Evolutionary conservation across 2,329 filamentous ascomycete genomes (phyloP).

Genomic region (Talaromyces sp.): DNA sequence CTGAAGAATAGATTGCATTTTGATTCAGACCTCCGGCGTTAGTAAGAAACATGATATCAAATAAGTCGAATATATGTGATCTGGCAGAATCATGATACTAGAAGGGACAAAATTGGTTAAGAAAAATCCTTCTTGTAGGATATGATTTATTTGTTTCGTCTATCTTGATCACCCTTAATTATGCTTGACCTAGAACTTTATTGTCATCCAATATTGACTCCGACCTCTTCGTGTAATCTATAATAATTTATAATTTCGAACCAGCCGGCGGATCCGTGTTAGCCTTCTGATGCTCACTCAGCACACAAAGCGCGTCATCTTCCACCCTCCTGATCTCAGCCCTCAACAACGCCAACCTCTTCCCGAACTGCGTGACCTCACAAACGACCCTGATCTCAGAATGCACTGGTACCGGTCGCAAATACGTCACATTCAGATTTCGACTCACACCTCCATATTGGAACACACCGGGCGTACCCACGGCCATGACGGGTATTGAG

Average conservation of each 20-base stretch:
- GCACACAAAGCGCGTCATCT: conserved; percentile 53
- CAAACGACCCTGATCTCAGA: conserved; percentile 53
- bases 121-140: not conserved
- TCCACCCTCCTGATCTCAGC: conserved; percentile 54
- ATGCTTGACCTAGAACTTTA: conserved; percentile 9
- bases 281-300: conserved; percentile 64
- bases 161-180: conserved; percentile 9
- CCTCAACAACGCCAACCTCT: conserved; percentile 52
- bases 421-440: conserved; percentile 64
- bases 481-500: conserved; percentile 54
- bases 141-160: not conserved
- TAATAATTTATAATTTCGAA: conserved; percentile 24
- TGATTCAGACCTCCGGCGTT: not conserved
- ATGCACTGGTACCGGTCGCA: conserved; percentile 58
- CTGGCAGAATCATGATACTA: not conserved
- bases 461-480: conserved; percentile 61
- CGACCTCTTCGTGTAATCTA: not conserved
- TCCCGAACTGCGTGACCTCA: conserved; percentile 58
- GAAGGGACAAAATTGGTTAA: not conserved
- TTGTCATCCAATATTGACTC: not conserved
- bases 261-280: conserved; percentile 52
- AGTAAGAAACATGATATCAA: not conserved
- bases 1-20: conserved; percentile 56
- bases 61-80: not conserved
- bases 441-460: conserved; percentile 61